A percentile compares a stretch with the other conserved stretches of the same genome.
Conservation (phyloP, 306 rosid species). For the Prunus salicina region DNA sequence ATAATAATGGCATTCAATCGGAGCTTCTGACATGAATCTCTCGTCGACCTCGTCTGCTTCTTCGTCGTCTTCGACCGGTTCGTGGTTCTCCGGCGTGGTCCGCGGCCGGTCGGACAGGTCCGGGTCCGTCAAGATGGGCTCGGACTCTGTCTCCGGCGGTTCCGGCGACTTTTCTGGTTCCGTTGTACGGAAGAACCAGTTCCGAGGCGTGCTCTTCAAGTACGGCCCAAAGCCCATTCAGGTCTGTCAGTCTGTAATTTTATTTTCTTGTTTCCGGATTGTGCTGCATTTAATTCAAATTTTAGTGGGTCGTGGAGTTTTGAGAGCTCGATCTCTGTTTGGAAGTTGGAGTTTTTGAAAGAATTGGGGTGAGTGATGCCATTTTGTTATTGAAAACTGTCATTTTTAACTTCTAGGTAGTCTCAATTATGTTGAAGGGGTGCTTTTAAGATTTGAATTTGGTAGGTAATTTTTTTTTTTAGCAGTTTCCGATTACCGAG, state of each 20-base stretch:
- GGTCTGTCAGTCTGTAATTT: conserved; percentile 39
- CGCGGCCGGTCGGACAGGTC: conserved; percentile 65
- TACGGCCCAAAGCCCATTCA: conserved; percentile 91
- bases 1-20: conserved; percentile 19
- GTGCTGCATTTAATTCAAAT: neutral
- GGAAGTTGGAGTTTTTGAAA: neutral
- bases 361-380: neutral
- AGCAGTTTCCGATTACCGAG: neutral
- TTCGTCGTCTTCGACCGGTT: conserved; percentile 48
- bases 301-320: neutral
- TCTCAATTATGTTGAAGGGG: neutral
- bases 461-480: neutral
- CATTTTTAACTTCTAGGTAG: neutral
- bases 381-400: neutral
- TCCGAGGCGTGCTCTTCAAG: conserved; percentile 84
- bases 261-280: neutral
- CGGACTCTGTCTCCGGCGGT: conserved; percentile 27
- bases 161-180: conserved; percentile 42
- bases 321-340: neutral
- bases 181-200: conserved; percentile 67
- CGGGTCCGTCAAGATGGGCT: conserved; percentile 38
- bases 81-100: conserved; percentile 91
- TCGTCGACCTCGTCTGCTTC: conserved; percentile 47
- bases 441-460: neutral
- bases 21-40: conserved; percentile 49